A percentile compares a stretch with the other conserved stretches of the same genome.
Conservation (phyloP, 2,329 filamentous ascomycete species). For the Fusarium ambrosium region DNA sequence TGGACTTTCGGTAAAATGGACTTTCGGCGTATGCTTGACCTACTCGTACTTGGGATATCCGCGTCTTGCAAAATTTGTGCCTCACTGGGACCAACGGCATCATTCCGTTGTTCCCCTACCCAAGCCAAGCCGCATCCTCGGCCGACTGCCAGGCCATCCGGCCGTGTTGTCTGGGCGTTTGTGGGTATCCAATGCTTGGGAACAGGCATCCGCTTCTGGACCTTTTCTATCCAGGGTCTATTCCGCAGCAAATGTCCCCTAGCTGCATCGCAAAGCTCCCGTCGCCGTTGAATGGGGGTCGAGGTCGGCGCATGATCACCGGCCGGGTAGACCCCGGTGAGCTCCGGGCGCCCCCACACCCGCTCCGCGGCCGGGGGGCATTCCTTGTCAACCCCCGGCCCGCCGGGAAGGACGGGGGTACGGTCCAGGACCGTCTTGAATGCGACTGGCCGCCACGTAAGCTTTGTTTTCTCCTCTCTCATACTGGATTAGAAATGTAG, state of each 20-base stretch:
- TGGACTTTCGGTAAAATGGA: background rate
- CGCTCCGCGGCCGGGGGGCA: slow-evolving; percentile 29
- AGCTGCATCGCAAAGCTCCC: background rate
- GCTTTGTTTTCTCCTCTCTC: slow-evolving; percentile 15
- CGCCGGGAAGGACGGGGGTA: background rate
- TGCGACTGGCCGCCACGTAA: slow-evolving; percentile 32
- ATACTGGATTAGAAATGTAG: slow-evolving; percentile 4
- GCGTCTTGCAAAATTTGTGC: background rate
- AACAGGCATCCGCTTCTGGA: slow-evolving; percentile 3
- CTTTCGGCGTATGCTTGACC: slow-evolving; percentile 5
- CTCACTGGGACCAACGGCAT: background rate
- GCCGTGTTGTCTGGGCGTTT: background rate
- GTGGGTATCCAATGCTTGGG: background rate
- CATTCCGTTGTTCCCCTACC: background rate
- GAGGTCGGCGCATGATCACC: slow-evolving; percentile 5
- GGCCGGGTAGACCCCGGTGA: background rate
- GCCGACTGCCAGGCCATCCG: background rate
- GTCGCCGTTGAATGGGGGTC: background rate
- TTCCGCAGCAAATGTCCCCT: background rate
- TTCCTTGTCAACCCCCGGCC: background rate
- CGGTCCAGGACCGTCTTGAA: slow-evolving; percentile 21
- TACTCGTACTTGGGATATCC: background rate
- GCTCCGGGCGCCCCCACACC: slow-evolving; percentile 33
- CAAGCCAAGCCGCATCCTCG: background rate
- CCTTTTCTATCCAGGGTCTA: slow-evolving; percentile 8